Evolutionary conservation across 1,139 yeast genomes (phyloP), one percentile per base, ranked within the genome.

Genomic region (Meyerozyma carpophila): DNA sequence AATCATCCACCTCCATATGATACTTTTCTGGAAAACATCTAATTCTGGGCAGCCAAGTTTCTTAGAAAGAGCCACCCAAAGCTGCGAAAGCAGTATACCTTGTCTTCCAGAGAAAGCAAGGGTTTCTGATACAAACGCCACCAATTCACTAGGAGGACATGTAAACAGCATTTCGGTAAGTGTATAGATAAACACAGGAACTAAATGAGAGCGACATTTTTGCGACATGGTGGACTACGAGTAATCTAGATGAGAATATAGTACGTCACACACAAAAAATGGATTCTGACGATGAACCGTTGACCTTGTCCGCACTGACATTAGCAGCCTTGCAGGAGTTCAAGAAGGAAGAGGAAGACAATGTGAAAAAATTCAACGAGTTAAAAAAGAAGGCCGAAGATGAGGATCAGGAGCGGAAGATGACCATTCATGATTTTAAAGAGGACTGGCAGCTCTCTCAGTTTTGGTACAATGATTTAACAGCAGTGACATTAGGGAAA

Each of bases 361-460:
- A 88, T 49, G 61, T 70, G 16, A 78, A 81, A 48, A 73, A 79
- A 47, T 88, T 90, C 57, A 76, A 74, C 37, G 64, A 73, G 45
- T 63, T 90, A 41, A 73, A 75, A 50, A 63, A 72, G 41, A 70
- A 72, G 41, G 87, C 95, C 1, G 88, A 87, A 53, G 69, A 70
- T 36, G 70, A 70, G 32, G 77, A 70, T 50, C 76, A 57, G 24
- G 45, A 54, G 41, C 47, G 51, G 39, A 27, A 36, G 13, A 44
- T 70, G 11, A 52, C 79, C 25, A 86, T 86, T 62, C 82, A 79
- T 40, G 68, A 77, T 31, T 90, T 90, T 62, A 75, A 84, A 58
- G 96, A 90, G 63, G 95, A 90, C 63, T 90, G 97, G 97, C 94
- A 87, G 55, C 70, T 90, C 36, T 87, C 96, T 0, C 97, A 90